phyloP scores from a whole-genome alignment of 2,329 filamentous ascomycete species.

The Fusarium armeniacum region DNA sequence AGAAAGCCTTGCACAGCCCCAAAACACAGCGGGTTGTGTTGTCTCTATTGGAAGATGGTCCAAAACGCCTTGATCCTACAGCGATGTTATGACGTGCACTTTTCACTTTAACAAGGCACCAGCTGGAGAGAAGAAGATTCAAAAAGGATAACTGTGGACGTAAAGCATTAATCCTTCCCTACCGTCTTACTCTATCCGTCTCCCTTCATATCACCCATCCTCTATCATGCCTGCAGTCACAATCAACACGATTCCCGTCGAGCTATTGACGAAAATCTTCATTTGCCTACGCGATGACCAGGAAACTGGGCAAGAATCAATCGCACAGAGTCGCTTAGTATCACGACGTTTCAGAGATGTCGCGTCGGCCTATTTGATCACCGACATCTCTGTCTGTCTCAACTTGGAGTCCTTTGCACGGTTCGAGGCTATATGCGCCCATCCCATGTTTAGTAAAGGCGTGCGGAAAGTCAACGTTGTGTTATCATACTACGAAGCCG shows the following conservation, averaged over 20 bases:
- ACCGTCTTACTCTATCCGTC: accelerated
- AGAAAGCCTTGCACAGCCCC: background rate
- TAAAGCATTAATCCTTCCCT: background rate
- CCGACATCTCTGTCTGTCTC: background rate
- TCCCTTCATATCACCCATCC: background rate
- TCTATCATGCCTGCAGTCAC: background rate
- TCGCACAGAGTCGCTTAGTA: constrained; percentile 8
- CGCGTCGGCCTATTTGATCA: background rate
- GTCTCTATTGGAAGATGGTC: background rate
- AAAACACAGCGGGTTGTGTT: background rate
- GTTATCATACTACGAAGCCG: constrained; percentile 7
- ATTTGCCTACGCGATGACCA: background rate
- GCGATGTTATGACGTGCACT: background rate
- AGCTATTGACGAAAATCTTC: background rate
- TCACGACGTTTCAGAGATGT: constrained; percentile 1
- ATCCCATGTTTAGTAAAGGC: constrained; percentile 7
- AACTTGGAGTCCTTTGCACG: background rate
- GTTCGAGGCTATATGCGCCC: background rate
- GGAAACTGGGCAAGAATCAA: background rate
- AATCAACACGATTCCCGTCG: background rate
- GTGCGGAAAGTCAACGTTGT: background rate
- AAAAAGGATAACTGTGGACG: background rate
- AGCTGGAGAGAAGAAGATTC: no score
- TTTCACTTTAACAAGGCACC: background rate
- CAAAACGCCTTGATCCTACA: background rate